Evolutionary conservation across 495 filamentous ascomycete species (phyloP).

Genomic region (Aspergillus nidulans): DNA sequence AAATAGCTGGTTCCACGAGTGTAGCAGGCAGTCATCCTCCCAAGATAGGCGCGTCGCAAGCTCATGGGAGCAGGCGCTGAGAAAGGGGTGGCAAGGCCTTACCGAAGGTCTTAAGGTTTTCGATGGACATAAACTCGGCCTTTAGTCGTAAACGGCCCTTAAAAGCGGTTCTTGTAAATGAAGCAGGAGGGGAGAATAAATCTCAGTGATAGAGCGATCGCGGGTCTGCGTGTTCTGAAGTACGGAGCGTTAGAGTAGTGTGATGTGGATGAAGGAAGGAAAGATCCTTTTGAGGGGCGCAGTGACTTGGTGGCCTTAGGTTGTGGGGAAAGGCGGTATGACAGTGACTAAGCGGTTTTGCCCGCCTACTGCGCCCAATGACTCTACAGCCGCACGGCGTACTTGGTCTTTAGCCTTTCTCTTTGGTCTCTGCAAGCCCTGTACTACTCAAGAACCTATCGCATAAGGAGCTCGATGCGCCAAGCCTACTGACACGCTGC

Average conservation of each 20-base stretch:
- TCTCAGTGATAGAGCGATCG: constrained; percentile 35
- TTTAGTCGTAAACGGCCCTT: constrained; percentile 41
- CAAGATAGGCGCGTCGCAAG: not conserved
- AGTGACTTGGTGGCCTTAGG: constrained; percentile 13
- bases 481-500: not conserved
- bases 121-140: constrained; percentile 98
- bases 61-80: not conserved
- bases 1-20: not conserved
- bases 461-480: not conserved
- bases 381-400: too few relatives aligned
- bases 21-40: not conserved
- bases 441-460: constrained; percentile 2
- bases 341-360: constrained; percentile 15
- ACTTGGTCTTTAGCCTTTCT: not conserved
- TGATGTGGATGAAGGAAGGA: constrained; percentile 25
- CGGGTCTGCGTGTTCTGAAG: constrained; percentile 8
- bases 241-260: constrained; percentile 6
- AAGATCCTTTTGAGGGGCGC: constrained; percentile 43
- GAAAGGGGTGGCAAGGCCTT: constrained; percentile 43
- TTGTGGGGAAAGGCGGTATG: constrained; percentile 40
- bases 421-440: not conserved
- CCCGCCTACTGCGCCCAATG: too few relatives aligned
- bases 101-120: constrained; percentile 99
- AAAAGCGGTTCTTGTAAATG: constrained; percentile 37
- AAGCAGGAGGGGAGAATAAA: constrained; percentile 32